Percentiles rank a stretch among this genome's conserved stretches.
These are phyloP conservation scores for Ceratobasidium sp. DNA, from an alignment of 1,284 basidiomycete genomes.

Conservation along the genomic window DNA sequence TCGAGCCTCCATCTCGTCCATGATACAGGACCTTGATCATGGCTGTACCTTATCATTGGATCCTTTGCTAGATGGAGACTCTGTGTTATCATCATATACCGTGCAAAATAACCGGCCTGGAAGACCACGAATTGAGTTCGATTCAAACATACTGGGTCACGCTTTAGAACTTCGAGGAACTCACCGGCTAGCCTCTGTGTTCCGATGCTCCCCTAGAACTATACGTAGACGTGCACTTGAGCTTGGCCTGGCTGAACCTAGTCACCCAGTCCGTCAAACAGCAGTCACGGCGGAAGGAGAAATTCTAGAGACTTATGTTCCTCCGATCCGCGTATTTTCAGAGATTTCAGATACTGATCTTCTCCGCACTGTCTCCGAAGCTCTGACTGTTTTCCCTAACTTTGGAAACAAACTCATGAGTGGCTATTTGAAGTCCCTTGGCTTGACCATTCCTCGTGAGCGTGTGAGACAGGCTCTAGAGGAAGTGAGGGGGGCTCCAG, in stretches of 20 bases:
- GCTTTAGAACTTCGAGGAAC: neutral
- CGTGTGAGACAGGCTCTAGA: neutral
- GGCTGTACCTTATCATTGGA: neutral
- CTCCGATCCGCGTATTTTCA: neutral
- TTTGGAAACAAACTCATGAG: constrained; percentile 5
- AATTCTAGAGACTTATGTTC: neutral
- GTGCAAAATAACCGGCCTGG: neutral
- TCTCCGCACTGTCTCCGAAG: neutral
- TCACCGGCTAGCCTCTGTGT: neutral
- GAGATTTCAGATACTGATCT: neutral
- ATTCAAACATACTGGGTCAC: neutral
- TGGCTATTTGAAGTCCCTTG: neutral
- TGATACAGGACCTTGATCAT: neutral
- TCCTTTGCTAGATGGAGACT: neutral
- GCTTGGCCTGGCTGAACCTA: neutral
- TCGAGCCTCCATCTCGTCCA: neutral
- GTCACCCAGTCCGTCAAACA: neutral
- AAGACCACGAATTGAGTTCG: neutral
- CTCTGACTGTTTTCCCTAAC: constrained; percentile 4
- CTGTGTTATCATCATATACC: neutral
- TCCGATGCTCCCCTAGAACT: neutral
- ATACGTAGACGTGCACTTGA: neutral
- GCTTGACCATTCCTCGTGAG: neutral
- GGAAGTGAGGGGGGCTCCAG: constrained; percentile 41
- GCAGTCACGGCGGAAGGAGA: no score